Evolutionary conservation across 441 rosid genomes (phyloP).

Genomic region (Mallotus repandus): DNA sequence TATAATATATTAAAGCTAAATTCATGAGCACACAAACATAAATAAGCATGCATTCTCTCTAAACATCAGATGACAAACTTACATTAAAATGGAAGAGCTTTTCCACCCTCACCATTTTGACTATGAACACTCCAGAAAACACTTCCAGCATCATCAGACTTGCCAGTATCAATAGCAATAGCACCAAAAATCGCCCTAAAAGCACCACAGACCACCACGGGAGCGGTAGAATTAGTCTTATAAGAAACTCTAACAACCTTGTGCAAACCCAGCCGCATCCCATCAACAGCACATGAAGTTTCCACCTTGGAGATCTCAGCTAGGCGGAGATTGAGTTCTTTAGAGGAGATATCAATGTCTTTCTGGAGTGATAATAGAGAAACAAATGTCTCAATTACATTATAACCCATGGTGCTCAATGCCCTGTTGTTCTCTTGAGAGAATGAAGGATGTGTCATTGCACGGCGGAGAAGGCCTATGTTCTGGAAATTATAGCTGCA

Average conservation of each 20-base stretch:
- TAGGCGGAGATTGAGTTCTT: slow-evolving; percentile 41
- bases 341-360: slow-evolving; percentile 55
- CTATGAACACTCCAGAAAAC: slow-evolving; percentile 56
- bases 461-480: slow-evolving; percentile 54
- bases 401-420: slow-evolving; percentile 31
- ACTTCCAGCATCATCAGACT: slow-evolving; percentile 46
- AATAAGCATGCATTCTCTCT: background rate
- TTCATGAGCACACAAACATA: background rate
- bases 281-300: slow-evolving; percentile 60
- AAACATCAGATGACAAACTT: slow-evolving; percentile 11
- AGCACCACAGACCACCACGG: slow-evolving; percentile 53
- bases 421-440: slow-evolving; percentile 71
- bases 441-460: slow-evolving; percentile 73
- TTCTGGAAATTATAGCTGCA: slow-evolving; percentile 50
- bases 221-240: slow-evolving; percentile 48
- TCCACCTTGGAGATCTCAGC: slow-evolving; percentile 49
- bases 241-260: slow-evolving; percentile 60
- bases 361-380: slow-evolving; percentile 36
- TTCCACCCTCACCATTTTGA: slow-evolving; percentile 37
- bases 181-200: slow-evolving; percentile 74
- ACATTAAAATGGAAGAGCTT: slow-evolving; percentile 27
- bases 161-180: slow-evolving; percentile 51
- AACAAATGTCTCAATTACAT: slow-evolving; percentile 19
- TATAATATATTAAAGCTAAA: background rate
- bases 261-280: slow-evolving; percentile 49